Evolutionary conservation across 768 basidiomycete genomes (phyloP).

Genomic region (Boletus rex-veris): DNA sequence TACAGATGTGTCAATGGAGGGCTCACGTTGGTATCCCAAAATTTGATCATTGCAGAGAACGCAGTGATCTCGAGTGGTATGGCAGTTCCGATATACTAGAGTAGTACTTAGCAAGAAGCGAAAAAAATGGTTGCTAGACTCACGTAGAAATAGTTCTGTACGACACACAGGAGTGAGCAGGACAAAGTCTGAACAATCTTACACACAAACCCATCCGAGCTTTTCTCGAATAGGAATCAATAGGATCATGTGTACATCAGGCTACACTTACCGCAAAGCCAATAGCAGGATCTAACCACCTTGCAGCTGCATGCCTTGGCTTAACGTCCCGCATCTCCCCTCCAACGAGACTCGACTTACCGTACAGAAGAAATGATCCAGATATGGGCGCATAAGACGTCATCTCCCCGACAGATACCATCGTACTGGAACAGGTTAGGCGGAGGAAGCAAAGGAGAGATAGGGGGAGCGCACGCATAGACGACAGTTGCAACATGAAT

Average conservation of each 20-base stretch:
- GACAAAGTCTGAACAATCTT: neutral
- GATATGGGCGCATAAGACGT: constrained; percentile 27
- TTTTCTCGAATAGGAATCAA: neutral
- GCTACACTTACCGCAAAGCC: constrained; percentile 28
- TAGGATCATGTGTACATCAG: neutral
- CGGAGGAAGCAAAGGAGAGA: neutral
- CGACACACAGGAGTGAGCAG: neutral
- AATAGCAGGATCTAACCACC: constrained; percentile 32
- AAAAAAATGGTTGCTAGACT: neutral
- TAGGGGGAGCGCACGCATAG: constrained; percentile 22
- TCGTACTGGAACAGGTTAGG: constrained; percentile 20
- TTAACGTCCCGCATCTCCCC: neutral
- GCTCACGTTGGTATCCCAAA: constrained; percentile 43
- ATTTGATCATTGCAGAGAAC: constrained; percentile 45
- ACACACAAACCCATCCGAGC: constrained; percentile 25
- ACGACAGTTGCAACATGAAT: constrained; percentile 26
- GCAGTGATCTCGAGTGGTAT: constrained; percentile 52
- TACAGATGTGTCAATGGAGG: neutral
- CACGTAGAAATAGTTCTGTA: constrained; percentile 36
- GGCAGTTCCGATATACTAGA: constrained; percentile 32
- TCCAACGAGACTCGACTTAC: constrained; percentile 7
- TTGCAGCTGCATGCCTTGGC: constrained; percentile 19
- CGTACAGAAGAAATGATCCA: constrained; percentile 28
- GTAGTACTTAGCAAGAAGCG: neutral
- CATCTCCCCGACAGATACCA: constrained; percentile 31